Conservation (phyloP, 2,329 filamentous ascomycete species). For the Gremmenia infestans region DNA sequence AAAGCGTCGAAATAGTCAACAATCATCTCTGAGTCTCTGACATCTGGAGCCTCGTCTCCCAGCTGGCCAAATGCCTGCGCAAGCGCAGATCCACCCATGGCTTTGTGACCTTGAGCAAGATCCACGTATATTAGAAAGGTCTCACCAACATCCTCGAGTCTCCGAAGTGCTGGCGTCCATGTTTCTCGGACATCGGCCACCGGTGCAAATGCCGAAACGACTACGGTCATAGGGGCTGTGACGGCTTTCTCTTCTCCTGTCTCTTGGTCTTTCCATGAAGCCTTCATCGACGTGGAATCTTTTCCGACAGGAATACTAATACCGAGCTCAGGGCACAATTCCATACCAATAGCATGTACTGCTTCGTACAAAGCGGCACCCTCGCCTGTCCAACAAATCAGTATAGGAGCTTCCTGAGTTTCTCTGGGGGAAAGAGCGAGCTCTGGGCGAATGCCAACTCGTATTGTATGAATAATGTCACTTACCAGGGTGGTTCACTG, state of each 20-base stretch:
- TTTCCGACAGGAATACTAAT: slow-evolving; percentile 95
- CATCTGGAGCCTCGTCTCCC: slow-evolving; percentile 79
- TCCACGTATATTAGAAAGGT: slow-evolving; percentile 88
- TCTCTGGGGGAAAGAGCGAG: no score
- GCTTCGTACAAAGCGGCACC: slow-evolving; percentile 90
- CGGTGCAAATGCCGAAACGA: slow-evolving; percentile 85
- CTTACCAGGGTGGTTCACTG: slow-evolving; percentile 72
- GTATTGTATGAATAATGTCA: no score
- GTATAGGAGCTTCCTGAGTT: no score
- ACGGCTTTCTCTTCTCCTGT: slow-evolving; percentile 72
- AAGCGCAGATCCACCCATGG: slow-evolving; percentile 84
- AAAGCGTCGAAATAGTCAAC: slow-evolving; percentile 91
- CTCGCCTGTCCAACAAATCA: slow-evolving; percentile 47
- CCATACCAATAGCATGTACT: slow-evolving; percentile 87
- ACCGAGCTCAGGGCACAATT: slow-evolving; percentile 83
- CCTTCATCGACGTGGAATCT: slow-evolving; percentile 99
- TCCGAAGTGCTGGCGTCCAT: slow-evolving; percentile 86
- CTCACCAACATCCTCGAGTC: slow-evolving; percentile 82
- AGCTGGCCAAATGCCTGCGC: slow-evolving; percentile 86
- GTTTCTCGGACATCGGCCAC: slow-evolving; percentile 79
- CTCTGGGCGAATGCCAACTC: no score
- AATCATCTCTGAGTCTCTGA: slow-evolving; percentile 74
- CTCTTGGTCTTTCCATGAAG: slow-evolving; percentile 76
- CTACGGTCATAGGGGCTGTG: slow-evolving; percentile 83
- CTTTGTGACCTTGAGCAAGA: slow-evolving; percentile 72